These are phyloP conservation scores for Suillus brevipes DNA, from an alignment of 768 basidiomycete genomes.

Conservation along the genomic window DNA sequence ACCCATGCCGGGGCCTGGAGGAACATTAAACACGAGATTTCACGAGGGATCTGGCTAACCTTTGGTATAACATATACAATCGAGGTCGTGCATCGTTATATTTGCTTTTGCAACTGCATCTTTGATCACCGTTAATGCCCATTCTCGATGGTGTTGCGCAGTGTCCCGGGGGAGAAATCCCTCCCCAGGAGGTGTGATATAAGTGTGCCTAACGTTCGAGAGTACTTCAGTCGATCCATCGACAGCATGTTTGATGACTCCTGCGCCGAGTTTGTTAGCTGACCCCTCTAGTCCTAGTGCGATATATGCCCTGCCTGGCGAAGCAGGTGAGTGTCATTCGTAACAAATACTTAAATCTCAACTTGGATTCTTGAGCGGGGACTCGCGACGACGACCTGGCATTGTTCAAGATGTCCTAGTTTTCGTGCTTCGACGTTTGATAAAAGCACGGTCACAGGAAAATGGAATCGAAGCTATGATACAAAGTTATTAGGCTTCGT, in stretches of 20 bases:
- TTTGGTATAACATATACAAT: conserved; percentile 97
- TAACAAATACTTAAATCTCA: conserved; percentile 18
- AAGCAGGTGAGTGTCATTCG: conserved; percentile 12
- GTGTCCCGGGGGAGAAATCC: conserved; percentile 97
- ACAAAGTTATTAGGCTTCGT: background rate
- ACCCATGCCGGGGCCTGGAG: conserved; percentile 96
- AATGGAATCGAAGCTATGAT: conserved; percentile 1
- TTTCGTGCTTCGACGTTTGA: background rate
- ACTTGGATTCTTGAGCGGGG: conserved; percentile 37
- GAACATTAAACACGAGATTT: background rate
- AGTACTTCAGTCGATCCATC: conserved; percentile 76
- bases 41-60: conserved; percentile 48
- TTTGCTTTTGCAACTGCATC: conserved; percentile 70
- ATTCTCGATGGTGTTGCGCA: conserved; percentile 92
- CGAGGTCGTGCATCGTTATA: conserved; percentile 72
- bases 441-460: background rate
- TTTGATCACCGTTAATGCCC: conserved; percentile 81
- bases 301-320: conserved; percentile 63
- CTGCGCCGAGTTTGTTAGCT: conserved; percentile 96
- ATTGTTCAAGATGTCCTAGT: conserved; percentile 12
- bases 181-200: conserved; percentile 97
- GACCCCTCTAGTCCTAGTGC: conserved; percentile 98
- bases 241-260: conserved; percentile 80
- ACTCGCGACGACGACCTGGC: conserved; percentile 23
- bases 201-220: conserved; percentile 96